Base-by-base conservation (phyloP, 2,329 filamentous ascomycete genomes). In the Colletotrichum nymphaeae region DNA sequence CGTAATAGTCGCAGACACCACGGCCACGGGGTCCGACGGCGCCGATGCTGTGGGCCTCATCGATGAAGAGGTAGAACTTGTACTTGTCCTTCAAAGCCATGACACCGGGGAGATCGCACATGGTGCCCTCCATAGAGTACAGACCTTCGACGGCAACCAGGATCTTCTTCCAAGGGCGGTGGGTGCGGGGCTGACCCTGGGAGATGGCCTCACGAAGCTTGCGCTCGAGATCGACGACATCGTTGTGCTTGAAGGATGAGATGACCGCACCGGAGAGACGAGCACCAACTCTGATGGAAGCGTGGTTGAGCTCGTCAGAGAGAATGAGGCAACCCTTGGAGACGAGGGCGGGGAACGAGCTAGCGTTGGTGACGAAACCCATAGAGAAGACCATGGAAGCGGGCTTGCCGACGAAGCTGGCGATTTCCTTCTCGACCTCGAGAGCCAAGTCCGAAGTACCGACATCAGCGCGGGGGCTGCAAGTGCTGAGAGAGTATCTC, bases 81-180 rank as follows among this genome's bases (percentile, higher is more conserved):
- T 99, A 99, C 84, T 94, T 95, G 82, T 93, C 93, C 90, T 98
- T 98, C 76, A 99, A 88, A 63, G 88, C 90, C 72, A 99, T 85
- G 63, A 99, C 87, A 74, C 94, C 94, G 1, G 97, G 97, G n/a
- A 99, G 90, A 82, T 99, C 97, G 84, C 94, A 97, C 94, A 99
- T 97, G 76, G 95, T 98, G 62, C 97, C 97, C 86, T 99, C 97
- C 97, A 99, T 99, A 1, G 96, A 98, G 88, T 99, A 99, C 24
- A 99, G 89, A 78, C 97, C 97, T 83, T 99, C 97, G 49, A 99
- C 94, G 49, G 96, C 95, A 57, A 99, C 94, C 64, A 99, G 84
- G 74, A 99, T 98, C 91, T 98, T 99, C 89, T 97, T 98, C 97
- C 97, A 99, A 1, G 97, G 97, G 35, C 97, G 93, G 83, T 99